Conservation (phyloP, 2,329 filamentous ascomycete genomes). For the Aspergillus brasiliensis region DNA sequence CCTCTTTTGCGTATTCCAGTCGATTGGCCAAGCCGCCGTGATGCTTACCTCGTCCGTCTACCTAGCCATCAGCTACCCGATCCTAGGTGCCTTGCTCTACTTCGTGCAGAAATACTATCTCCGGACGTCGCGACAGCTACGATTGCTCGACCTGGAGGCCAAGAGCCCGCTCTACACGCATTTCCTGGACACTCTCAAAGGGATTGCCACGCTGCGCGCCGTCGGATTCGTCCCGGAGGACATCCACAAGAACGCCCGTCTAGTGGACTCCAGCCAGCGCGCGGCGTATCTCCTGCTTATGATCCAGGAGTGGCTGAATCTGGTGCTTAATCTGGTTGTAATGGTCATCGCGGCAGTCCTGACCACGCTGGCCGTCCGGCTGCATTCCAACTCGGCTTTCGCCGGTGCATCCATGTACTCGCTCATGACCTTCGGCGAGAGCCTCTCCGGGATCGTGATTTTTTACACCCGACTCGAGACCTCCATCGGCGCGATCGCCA, state of each 20-base stretch:
- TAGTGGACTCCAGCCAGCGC: neutral
- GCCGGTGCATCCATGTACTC: neutral
- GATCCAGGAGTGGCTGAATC: constrained; percentile 1
- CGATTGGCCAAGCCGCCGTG: constrained; percentile 27
- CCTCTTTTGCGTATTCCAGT: constrained; percentile 18
- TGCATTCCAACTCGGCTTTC: constrained; percentile 28
- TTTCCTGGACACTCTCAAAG: neutral
- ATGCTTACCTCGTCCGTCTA: constrained; percentile 23
- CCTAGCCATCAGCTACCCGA: constrained; percentile 24
- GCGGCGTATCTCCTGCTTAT: neutral
- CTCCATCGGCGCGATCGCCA: constrained; percentile 12
- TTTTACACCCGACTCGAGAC: constrained; percentile 16
- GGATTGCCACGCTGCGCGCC: neutral
- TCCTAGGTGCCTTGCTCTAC: neutral
- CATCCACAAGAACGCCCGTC: constrained; percentile 22
- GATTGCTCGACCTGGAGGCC: neutral
- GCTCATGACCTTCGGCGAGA: constrained; percentile 15
- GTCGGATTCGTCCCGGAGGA: constrained; percentile 7
- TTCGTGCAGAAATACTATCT: neutral
- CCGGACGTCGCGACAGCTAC: neutral
- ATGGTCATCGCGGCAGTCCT: constrained; percentile 42
- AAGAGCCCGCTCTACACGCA: constrained; percentile 1
- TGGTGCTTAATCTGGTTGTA: neutral
- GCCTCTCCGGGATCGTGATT: constrained; percentile 8
- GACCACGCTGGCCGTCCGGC: constrained; percentile 37